Conservation (phyloP, 495 filamentous ascomycete species). For the Hypomontagnella submonticulosa region DNA sequence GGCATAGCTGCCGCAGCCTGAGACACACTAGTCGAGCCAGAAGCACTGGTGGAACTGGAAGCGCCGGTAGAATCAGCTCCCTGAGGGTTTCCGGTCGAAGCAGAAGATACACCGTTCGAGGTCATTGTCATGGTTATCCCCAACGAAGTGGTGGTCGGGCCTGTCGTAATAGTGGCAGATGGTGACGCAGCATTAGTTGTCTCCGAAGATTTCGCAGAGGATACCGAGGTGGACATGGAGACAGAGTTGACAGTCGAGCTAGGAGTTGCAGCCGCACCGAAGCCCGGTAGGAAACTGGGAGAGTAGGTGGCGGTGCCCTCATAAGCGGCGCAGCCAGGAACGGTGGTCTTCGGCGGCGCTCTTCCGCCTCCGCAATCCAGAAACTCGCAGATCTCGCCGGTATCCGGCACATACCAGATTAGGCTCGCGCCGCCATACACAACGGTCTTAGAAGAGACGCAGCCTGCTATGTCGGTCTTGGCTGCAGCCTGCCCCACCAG, state of each 20-base stretch:
- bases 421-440: slow-evolving; percentile 56
- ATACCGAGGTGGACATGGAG: slow-evolving; percentile 1
- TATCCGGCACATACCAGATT: slow-evolving; percentile 64
- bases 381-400: slow-evolving; percentile 68
- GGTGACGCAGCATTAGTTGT: neutral
- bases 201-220: neutral
- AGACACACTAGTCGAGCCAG: slow-evolving; percentile 27
- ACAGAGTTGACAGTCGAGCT: slow-evolving; percentile 20
- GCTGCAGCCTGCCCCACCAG: slow-evolving; percentile 48
- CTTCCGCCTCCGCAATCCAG: slow-evolving; percentile 74
- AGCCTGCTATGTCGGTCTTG: slow-evolving; percentile 61
- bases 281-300: slow-evolving; percentile 60
- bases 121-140: neutral
- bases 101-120: slow-evolving; percentile 22
- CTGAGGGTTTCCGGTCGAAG: slow-evolving; percentile 20
- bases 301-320: slow-evolving; percentile 65
- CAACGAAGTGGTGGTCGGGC: slow-evolving; percentile 13
- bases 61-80: slow-evolving; percentile 17
- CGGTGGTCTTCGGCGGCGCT: slow-evolving; percentile 68
- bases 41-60: neutral
- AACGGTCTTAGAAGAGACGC: slow-evolving; percentile 47
- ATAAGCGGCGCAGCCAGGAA: slow-evolving; percentile 68
- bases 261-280: slow-evolving; percentile 37
- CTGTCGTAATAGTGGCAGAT: slow-evolving; percentile 22
- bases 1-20: slow-evolving; percentile 34